A percentile compares a stretch with the other conserved stretches of the same genome.
Conservation (phyloP, 2,329 filamentous ascomycete species). For the Arthrobotrys megalospora region DNA sequence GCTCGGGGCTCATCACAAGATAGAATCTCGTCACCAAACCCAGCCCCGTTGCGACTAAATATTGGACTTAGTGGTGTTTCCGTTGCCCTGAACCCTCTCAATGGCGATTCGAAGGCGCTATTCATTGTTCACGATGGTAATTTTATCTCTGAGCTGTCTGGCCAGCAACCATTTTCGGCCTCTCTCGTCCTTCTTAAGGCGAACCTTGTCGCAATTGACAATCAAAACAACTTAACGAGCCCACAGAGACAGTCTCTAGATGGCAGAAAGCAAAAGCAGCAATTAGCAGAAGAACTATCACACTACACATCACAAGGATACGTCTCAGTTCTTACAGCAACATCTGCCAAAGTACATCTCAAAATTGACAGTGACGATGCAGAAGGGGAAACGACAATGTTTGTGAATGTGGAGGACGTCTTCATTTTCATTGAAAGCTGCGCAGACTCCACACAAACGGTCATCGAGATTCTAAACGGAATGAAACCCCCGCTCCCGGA, state of each 20-base stretch:
- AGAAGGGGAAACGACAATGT: slow-evolving; percentile 77
- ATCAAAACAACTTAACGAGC: slow-evolving; percentile 71
- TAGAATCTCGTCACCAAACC: slow-evolving; percentile 62
- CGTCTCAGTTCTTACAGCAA: slow-evolving; percentile 88
- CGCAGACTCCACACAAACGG: slow-evolving; percentile 94
- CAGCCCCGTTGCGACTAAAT: slow-evolving; percentile 78
- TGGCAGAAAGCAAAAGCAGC: slow-evolving; percentile 60
- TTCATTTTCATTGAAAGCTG: slow-evolving; percentile 93
- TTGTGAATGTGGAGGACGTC: slow-evolving; percentile 86
- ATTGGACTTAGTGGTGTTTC: slow-evolving; percentile 85
- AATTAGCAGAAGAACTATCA: slow-evolving; percentile 69
- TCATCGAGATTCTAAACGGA: slow-evolving; percentile 83
- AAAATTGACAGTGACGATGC: slow-evolving; percentile 73
- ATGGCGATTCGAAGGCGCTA: slow-evolving; percentile 80
- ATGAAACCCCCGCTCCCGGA: slow-evolving; percentile 87
- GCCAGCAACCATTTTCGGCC: slow-evolving; percentile 76
- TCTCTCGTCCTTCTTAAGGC: slow-evolving; percentile 82
- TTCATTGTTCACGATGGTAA: slow-evolving; percentile 84
- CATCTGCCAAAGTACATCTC: slow-evolving; percentile 80
- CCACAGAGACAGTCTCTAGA: slow-evolving; percentile 36
- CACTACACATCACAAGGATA: slow-evolving; percentile 77
- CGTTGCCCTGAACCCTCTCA: slow-evolving; percentile 85
- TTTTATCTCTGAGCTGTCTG: slow-evolving; percentile 78
- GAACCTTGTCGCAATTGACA: slow-evolving; percentile 85
- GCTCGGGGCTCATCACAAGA: slow-evolving; percentile 38